Base-by-base conservation (phyloP, 73 alveolate species). In the Symbiodinium pilosum region DNA sequence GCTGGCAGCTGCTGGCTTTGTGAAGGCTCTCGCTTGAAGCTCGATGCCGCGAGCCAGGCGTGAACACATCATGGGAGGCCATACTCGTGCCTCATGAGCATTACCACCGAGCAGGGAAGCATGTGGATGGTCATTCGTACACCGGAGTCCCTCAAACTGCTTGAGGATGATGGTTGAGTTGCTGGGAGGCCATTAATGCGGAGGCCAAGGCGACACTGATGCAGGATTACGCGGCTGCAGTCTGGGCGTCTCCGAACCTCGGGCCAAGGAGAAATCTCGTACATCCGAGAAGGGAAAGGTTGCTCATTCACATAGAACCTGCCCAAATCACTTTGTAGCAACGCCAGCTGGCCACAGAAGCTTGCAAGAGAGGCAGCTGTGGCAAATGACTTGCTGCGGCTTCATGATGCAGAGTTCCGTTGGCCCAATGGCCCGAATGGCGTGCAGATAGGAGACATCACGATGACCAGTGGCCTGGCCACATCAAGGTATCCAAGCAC, bases 301-400 rank as follows among this genome's bases (percentile, higher is more conserved):
- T 86, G 94, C 54, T 86, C 94, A 18, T 21, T 11, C 14, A 86
- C 4, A 40, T 36, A 86, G 83, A n/a, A 64, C 28, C 94, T n/a
- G 36, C 77, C 93, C 1, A 2, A 11, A 9, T 6, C 9, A 9
- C 21, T 1, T 44, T 84, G 93, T 3, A 26, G 32, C 42, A 8
- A 18, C 47, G 93, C 93, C 18, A 43, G 30, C 28, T 26, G 20
- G 14, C 77, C 93, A 44, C 93, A 84, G 44, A 42, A 84, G 11
- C 43, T 5, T 5, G 77, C 93, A 3, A 81, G 36, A 2, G 88
- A 59, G 64, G 38, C 88, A 0, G 86, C 85, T 1, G 2, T 36
- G 20, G n/a, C 81, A 85, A 3, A 47, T 26, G 40, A n/a, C 24
- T 2, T 6, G 47, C 47, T 21, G 30, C 47, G 44, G 86, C 86